Conservation (phyloP, 140 eudicot species). For the Cichorium intybus region DNA sequence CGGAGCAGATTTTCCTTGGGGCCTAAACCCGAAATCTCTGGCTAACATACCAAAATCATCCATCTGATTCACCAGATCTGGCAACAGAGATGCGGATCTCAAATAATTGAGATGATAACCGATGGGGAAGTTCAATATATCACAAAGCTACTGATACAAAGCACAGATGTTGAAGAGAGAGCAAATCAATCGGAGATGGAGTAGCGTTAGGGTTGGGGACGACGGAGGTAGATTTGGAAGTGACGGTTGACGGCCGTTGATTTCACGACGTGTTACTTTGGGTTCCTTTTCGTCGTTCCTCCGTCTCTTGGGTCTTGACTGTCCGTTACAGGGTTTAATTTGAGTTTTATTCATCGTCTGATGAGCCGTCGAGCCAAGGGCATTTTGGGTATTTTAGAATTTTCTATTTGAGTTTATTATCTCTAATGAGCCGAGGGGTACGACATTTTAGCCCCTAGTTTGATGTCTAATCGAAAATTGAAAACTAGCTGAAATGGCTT, state of each 20-base stretch:
- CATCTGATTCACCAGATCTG: conserved; percentile 57
- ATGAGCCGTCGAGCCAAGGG: conserved; percentile 7
- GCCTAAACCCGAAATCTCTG: conserved; percentile 67
- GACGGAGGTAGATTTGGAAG: conserved; percentile 5
- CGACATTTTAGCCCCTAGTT: neutral
- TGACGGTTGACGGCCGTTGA: conserved; percentile 34
- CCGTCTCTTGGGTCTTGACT: conserved; percentile 15
- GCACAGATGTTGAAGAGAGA: neutral
- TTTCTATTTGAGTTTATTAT: neutral
- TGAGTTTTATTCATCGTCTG: conserved; percentile 15
- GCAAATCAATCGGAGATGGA: conserved; percentile 20
- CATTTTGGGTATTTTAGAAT: neutral
- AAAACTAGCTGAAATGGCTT: too few species aligned
- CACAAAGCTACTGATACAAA: conserved; percentile 6
- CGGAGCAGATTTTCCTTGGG: conserved; percentile 89
- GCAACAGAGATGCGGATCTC: conserved; percentile 16
- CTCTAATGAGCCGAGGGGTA: neutral
- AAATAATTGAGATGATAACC: conserved; percentile 1
- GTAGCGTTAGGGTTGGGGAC: conserved; percentile 16
- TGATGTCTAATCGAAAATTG: neutral
- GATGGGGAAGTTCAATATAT: conserved; percentile 12
- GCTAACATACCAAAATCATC: conserved; percentile 81
- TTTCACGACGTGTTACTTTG: conserved; percentile 18
- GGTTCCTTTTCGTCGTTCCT: conserved; percentile 7
- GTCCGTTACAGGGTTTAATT: conserved; percentile 24